Base-by-base conservation (phyloP, 2,329 filamentous ascomycete species). In the Pseudogymnoascus sp. region DNA sequence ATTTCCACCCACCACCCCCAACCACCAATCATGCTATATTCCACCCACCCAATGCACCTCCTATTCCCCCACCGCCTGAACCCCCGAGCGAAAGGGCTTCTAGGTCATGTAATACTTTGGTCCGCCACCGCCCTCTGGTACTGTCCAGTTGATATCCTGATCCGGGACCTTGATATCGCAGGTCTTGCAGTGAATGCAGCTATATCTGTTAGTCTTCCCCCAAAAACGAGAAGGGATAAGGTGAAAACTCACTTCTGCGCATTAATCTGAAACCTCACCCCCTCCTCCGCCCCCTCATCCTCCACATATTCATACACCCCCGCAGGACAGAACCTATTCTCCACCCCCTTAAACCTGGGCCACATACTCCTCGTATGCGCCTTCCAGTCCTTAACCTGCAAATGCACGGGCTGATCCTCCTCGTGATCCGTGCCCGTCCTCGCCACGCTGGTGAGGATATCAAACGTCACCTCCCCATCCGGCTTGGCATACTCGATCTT, bases 121-220 rank as follows among this genome's bases (percentile, higher is more conserved):
- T 1, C 85, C 85, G 69, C 87, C 94, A 60, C 93, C 94, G 67
- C 94, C 92, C 73, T 97, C 92, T 5, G 94, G 94, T 33, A 94
- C 94, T 69, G 91, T 85, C 91, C 91, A 96, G 75, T 96, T 97
- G 76, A 99, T 97, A 73, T 97, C 94, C 78, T 99, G 94, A 65
- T 87, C 85, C 6, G 94, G 94, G 13, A 91, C 93, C 79, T 99
- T 99, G 79, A 99, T 99, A 75, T 99, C 94, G 74, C 94, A 99
- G 12, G 94, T 99, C 83, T 99, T 99, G 82, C 94, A 99, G 77
- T 99, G 94, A 67, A 99, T 96, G 74, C 94, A 99, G 77, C 92
- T 96, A 68, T 21, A 15, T 40, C 9, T 3, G 59, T 72, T 73
- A 71, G 77, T 60, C 64, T 60, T 40, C 36, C 13, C 18, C 12